Base-by-base conservation (phyloP, 2,329 filamentous ascomycete genomes). In the Curvularia sp. region DNA sequence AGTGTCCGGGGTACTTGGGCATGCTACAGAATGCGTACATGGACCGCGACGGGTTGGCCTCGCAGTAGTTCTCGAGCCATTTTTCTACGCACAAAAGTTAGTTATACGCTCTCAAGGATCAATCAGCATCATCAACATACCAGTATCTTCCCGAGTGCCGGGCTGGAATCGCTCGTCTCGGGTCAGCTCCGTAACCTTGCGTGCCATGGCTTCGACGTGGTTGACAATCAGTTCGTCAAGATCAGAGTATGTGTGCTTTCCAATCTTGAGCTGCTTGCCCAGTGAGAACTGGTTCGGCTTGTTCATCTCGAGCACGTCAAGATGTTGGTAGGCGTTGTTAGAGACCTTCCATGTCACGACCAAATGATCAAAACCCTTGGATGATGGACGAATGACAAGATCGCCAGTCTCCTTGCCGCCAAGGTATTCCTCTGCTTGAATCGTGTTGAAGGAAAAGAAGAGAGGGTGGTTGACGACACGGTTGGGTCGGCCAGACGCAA, bases 271-370 rank as follows among this genome's bases (percentile, higher is more conserved):
- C 42, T 89, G 88, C 68, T 89, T 89, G 62, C 95, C 95, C 3
- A 98, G 89, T 0, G 93, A 93, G 76, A 97, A 98, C 75, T 98
- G 94, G 62, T 93, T 98, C 63, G 97, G 92, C 79, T 99, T 99
- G 77, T 96, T 92, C 72, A 99, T 84, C 79, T 99, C 95, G 39
- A 99, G 85, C 33, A 99, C 94, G 77, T 99, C 95, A 64, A 99
- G 92, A 77, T 99, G 95, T 79, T 99, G 93, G 77, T 93, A 99
- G n/a, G 98, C 88, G 59, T 90, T 90, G 75, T 98, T 93, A 1
- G 92, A 90, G 13, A 99, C 93, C 82, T 99, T 99, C 95, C 95
- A 99, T 0, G 95, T 99, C 47, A 99, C 88, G 7, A 94, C 93
- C 55, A 99, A 83, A 80, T 99, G 95, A 76, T 99, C 95, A 58